Evolutionary conservation across 2,329 filamentous ascomycete species (phyloP).

Genomic region (Colletotrichum endophyticum): DNA sequence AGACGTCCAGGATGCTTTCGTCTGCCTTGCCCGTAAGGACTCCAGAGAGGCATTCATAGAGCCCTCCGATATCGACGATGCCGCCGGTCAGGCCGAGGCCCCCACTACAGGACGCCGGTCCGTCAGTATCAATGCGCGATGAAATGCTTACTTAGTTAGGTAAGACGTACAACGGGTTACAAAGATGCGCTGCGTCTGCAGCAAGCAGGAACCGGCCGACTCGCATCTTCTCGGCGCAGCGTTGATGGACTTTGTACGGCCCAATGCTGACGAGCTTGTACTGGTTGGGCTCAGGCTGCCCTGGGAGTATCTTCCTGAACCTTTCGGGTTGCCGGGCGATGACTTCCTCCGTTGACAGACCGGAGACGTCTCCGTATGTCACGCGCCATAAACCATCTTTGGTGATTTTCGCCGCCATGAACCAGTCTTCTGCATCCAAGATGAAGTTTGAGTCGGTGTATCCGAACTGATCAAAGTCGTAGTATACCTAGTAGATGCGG

Average conservation of each 20-base stretch:
- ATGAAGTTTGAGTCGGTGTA: conserved; percentile 64
- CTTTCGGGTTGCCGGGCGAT: conserved; percentile 56
- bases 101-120: conserved; percentile 34
- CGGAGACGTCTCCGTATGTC: conserved; percentile 63
- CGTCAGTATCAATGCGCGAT: neutral
- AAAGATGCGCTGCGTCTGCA: conserved; percentile 65
- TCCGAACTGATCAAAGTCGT: conserved; percentile 58
- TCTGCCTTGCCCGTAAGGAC: conserved; percentile 46
- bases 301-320: conserved; percentile 62
- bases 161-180: conserved; percentile 45
- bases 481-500: conserved; percentile 43
- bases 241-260: conserved; percentile 66
- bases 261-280: conserved; percentile 62
- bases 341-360: conserved; percentile 58
- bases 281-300: conserved; percentile 60
- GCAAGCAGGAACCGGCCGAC: conserved; percentile 61
- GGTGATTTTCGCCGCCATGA: conserved; percentile 64
- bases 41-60: conserved; percentile 61
- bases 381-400: conserved; percentile 65
- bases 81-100: conserved; percentile 68
- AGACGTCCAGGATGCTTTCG: conserved; percentile 45
- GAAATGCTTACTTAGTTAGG: neutral
- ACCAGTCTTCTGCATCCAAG: conserved; percentile 63
- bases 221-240: conserved; percentile 60
- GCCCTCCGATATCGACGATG: conserved; percentile 64